Conservation (phyloP, 768 basidiomycete genomes). For the Boletus pseudopeckii region DNA sequence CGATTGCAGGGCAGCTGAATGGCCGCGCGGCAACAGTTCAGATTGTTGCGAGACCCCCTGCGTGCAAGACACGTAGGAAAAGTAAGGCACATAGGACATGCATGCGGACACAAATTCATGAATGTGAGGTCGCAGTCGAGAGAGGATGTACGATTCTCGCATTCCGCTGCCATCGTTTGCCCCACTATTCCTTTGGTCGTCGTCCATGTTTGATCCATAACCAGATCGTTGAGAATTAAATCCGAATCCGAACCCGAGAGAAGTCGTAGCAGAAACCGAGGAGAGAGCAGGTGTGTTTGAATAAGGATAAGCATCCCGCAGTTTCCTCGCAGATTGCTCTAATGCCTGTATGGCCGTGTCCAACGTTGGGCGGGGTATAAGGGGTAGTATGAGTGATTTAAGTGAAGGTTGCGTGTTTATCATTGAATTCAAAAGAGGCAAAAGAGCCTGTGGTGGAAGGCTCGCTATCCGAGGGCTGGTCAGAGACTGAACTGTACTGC, state of each 20-base stretch:
- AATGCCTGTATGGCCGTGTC: constrained; percentile 71
- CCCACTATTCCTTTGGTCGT: constrained; percentile 24
- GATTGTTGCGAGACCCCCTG: constrained; percentile 16
- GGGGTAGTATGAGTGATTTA: constrained; percentile 65
- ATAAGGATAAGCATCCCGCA: constrained; percentile 82
- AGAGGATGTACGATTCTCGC: constrained; percentile 78
- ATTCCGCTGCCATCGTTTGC: constrained; percentile 49
- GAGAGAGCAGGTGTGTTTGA: constrained; percentile 46
- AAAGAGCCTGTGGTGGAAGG: constrained; percentile 70
- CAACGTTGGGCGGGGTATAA: constrained; percentile 83
- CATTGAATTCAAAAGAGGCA: constrained; percentile 70
- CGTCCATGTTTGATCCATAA: constrained; percentile 33
- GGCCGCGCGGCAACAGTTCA: constrained; percentile 35
- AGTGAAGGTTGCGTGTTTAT: constrained; percentile 65
- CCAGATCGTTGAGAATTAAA: constrained; percentile 17
- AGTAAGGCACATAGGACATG: constrained; percentile 82
- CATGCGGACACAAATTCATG: constrained; percentile 74
- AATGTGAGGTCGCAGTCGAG: constrained; percentile 71
- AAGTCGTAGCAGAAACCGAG: constrained; percentile 31
- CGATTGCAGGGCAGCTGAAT: constrained; percentile 43
- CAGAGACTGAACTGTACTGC: constrained; percentile 4
- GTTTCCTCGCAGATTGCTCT: constrained; percentile 62
- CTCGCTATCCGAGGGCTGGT: constrained; percentile 50
- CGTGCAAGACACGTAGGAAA: constrained; percentile 52
- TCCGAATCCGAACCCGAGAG: constrained; percentile 33